These are phyloP conservation scores for Penicillium daleae DNA, from an alignment of 495 filamentous ascomycete species.

Conservation along the genomic window DNA sequence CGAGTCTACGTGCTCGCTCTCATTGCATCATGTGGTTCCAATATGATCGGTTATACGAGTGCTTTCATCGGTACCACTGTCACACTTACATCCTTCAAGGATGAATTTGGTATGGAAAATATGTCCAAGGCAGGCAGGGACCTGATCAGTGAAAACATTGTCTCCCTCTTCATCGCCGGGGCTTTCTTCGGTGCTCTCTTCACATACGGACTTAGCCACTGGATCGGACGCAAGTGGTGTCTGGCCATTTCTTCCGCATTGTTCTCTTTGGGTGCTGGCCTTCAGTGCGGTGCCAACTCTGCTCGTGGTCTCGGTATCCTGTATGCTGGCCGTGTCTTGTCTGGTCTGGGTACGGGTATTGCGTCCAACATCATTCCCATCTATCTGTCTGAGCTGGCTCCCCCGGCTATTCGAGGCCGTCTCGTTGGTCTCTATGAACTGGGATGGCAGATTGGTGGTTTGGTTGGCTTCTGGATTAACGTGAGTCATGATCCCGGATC, in stretches of 20 bases:
- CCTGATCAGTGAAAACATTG: slow-evolving; percentile 66
- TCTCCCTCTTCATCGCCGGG: slow-evolving; percentile 69
- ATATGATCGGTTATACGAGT: slow-evolving; percentile 73
- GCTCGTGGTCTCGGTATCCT: slow-evolving; percentile 64
- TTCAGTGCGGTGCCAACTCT: slow-evolving; percentile 64
- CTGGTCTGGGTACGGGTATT: slow-evolving; percentile 77
- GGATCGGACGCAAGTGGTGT: slow-evolving; percentile 59
- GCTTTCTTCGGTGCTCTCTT: slow-evolving; percentile 69
- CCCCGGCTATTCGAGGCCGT: slow-evolving; percentile 78
- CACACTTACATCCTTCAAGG: slow-evolving; percentile 60
- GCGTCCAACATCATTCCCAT: slow-evolving; percentile 77
- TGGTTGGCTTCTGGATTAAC: slow-evolving; percentile 78
- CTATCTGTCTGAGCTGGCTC: slow-evolving; percentile 80
- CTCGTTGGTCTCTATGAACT: slow-evolving; percentile 78
- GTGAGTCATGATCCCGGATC: slow-evolving; percentile 30
- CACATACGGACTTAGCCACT: slow-evolving; percentile 61
- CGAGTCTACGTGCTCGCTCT: slow-evolving; percentile 64
- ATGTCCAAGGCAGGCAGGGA: slow-evolving; percentile 42
- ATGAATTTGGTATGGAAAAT: slow-evolving; percentile 58
- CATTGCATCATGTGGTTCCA: slow-evolving; percentile 69
- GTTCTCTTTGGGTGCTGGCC: slow-evolving; percentile 66
- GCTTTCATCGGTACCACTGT: slow-evolving; percentile 74
- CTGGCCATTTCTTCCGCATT: slow-evolving; percentile 55
- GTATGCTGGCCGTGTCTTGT: slow-evolving; percentile 71
- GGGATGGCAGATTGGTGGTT: slow-evolving; percentile 72